Evolutionary conservation across 345 rosid species (phyloP).

Genomic region (Kernera saxatilis): DNA sequence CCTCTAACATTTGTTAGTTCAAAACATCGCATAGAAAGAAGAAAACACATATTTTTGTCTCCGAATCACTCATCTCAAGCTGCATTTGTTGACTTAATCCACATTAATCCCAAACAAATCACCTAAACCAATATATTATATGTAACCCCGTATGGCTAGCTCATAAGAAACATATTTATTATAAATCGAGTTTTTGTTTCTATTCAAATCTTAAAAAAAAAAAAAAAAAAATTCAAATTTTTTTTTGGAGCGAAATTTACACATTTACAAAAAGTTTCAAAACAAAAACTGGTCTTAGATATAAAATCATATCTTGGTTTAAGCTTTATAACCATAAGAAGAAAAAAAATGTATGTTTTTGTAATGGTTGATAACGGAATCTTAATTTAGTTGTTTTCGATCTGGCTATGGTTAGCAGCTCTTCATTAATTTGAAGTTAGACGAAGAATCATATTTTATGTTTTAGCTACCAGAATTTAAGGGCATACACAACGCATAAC

Average conservation of each 20-base stretch:
- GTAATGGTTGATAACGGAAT: not conserved
- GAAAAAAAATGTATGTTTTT: not conserved
- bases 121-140: conserved; percentile 1
- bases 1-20: conserved; percentile 15
- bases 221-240: not conserved
- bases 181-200: not conserved
- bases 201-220: no score
- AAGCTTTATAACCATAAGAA: not conserved
- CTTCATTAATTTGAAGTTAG: conserved; percentile 5
- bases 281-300: not conserved
- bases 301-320: not conserved
- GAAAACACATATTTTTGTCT: not conserved
- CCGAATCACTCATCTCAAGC: not conserved
- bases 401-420: conserved; percentile 10
- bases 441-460: not conserved
- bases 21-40: not conserved
- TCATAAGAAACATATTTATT: not conserved
- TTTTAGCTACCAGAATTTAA: not conserved
- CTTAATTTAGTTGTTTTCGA: conserved; percentile 1
- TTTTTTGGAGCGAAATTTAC: not conserved
- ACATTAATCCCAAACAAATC: not conserved
- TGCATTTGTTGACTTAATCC: conserved; percentile 20
- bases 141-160: not conserved
- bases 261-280: not conserved
- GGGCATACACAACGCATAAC: not conserved